These are phyloP conservation scores for Emydomyces testavorans DNA, from an alignment of 2,329 filamentous ascomycete species.

Conservation along the genomic window DNA sequence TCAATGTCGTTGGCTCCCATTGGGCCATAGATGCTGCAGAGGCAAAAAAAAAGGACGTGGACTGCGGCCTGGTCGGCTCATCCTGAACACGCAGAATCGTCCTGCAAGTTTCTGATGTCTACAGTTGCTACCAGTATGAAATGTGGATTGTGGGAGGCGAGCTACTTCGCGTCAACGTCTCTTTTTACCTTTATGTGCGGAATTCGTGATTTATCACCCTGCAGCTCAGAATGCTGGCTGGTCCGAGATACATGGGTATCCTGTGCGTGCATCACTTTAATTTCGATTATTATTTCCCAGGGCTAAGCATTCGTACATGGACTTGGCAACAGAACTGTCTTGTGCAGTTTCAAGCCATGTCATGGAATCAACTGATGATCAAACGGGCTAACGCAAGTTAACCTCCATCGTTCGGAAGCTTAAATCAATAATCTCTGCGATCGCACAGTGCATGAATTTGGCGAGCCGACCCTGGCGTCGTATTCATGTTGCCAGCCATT, in stretches of 20 bases:
- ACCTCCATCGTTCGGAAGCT: background rate
- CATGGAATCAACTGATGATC: background rate
- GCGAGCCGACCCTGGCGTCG: background rate
- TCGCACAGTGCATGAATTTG: too few species aligned
- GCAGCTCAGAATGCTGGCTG: too few species aligned
- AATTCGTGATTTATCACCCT: too few species aligned
- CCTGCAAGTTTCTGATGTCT: background rate
- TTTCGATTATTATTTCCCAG: background rate
- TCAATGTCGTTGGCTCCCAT: background rate
- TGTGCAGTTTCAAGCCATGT: background rate
- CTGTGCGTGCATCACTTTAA: too few species aligned
- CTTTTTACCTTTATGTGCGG: too few species aligned
- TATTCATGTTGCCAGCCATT: background rate
- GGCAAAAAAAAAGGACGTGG: too few species aligned
- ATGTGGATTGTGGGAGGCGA: too few species aligned
- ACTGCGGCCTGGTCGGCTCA: too few species aligned
- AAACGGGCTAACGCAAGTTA: background rate
- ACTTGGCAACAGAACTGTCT: background rate
- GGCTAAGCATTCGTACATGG: background rate
- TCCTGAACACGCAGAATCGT: background rate
- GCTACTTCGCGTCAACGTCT: too few species aligned
- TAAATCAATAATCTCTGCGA: too few species aligned
- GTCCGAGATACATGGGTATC: too few species aligned
- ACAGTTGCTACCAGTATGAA: background rate
- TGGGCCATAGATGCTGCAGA: too few species aligned